Evolutionary conservation across 2,329 filamentous ascomycete species (phyloP), one percentile per base, ranked within the genome.

Genomic region (Arthrobotrys iridis): DNA sequence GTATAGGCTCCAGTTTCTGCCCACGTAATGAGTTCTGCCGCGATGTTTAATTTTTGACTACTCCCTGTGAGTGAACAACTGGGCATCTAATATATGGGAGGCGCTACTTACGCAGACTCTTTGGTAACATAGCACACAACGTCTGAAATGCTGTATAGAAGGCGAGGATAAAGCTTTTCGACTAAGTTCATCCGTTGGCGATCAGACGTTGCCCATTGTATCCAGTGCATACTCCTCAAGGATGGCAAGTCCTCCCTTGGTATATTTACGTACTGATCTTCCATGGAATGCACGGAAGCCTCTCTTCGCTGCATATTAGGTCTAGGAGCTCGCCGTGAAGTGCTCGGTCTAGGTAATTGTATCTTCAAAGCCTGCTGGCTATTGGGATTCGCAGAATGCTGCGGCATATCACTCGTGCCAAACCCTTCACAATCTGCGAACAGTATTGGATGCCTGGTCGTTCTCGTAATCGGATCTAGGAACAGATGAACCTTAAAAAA

Each of bases 371-470:
- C 4, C 28, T 10, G 4, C 4, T 4, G 28, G 4, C 4, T 10
- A 18, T 20, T 4, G 10, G 45, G n/a, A 11, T 50, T 50, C 5
- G 22, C 22, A 8, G 20, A 18, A 50, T 50, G 20, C 10, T 57
- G 13, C n/a, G 50, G 50, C 11, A 6, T 37, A 4, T 2, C 11
- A 5, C 20, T 13, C 4, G 50, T 40, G n/a, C 50, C 50, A 15
- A 57, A 57, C 2, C 50, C 50, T 15, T 57, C 50, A 15, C 50
- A 57, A 22, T 57, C 50, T 6, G 50, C 50, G 18, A 57, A 37
- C 2, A 57, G 20, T 15, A 57, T 57, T 8, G 50, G 50, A n/a
- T 24, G 7, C 10, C 13, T 50, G 6, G 10, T 18, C 11, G 8
- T 57, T 28, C 8, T 57, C 28, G 28, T 33, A 11, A 3, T 3